Evolutionary conservation across 2,329 filamentous ascomycete species (phyloP), one percentile per base, ranked within the genome.

Genomic region (Setomelanomma holmii): DNA sequence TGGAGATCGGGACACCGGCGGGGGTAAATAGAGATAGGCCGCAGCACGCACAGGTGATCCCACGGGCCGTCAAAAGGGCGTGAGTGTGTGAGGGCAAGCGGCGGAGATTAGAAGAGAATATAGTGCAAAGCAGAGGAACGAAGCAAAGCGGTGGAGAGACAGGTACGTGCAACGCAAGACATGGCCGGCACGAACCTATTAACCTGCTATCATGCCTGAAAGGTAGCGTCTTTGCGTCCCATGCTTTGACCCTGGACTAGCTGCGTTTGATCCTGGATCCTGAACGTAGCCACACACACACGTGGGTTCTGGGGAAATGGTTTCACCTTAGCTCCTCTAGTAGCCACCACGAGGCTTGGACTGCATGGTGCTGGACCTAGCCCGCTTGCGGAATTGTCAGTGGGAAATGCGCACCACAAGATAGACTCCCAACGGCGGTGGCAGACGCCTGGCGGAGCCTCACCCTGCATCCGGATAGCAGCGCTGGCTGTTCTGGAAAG

Each of bases 291-390:
- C 67, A 71, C 68, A 69, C 58, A 62, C 69, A 71, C 67, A 67
- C 61, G 64, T 68, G 64, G 66, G 63, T 63, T 68, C 66, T 72
- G 68, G 72, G 72, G 69, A 71, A 72, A 64, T 66, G 51, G 71
- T 75, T 73, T 73, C 71, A 73, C 58, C 41, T 65, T 66, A 61
- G 61, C 61, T 63, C 56, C 49, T 55, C 57, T 49, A 52, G 54
- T 54, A 51, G 60, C 36, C 53, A 53, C 45, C 33, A 55, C 36
- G 50, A 53, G 53, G 54, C 56, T 60, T 63, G 58, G 50, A 55
- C 49, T 56, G 58, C 59, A 53, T 51, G 53, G 56, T 51, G 56
- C 51, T 49, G 53, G 46, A 49, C n/a, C 57, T 53, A 45, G 55
- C 56, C 53, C n/a, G 58, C 46, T 56, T 36, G 46, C 55, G 45